A percentile compares a stretch with the other conserved stretches of the same genome.
phyloP scores from a whole-genome alignment of 257 asterid genomes.

The Primulina huaijiensis region DNA sequence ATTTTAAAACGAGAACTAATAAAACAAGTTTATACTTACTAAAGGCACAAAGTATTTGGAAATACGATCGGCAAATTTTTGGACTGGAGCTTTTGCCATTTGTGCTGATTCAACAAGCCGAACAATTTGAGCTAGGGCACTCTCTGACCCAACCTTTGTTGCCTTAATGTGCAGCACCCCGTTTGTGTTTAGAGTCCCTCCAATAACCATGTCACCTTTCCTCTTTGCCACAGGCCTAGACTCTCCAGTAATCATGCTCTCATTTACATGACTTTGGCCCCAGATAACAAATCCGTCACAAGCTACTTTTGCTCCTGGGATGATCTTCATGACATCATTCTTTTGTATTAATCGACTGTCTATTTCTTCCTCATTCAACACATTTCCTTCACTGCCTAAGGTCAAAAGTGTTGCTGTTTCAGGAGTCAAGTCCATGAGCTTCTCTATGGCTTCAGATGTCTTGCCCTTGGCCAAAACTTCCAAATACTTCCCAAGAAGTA shows the following conservation, averaged over 20 bases:
- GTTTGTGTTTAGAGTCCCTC: conserved; percentile 55
- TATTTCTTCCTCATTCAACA: conserved; percentile 51
- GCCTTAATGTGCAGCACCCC: conserved; percentile 59
- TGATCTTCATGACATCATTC: conserved; percentile 56
- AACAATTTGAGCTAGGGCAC: conserved; percentile 62
- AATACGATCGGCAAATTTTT: conserved; percentile 62
- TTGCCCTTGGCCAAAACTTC: conserved; percentile 70
- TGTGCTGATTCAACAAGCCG: conserved; percentile 65
- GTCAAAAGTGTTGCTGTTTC: conserved; percentile 45
- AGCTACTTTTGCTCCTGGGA: conserved; percentile 63
- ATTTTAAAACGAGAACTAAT: not conserved
- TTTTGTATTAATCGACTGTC: conserved; percentile 52
- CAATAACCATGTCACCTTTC: conserved; percentile 52
- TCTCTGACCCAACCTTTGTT: conserved; percentile 65
- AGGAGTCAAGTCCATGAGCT: conserved; percentile 63
- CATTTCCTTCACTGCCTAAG: conserved; percentile 36
- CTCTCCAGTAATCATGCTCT: conserved; percentile 80
- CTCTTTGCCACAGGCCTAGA: conserved; percentile 46
- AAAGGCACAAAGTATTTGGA: conserved; percentile 63
- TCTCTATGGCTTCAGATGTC: conserved; percentile 68
- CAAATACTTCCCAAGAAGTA: conserved; percentile 59
- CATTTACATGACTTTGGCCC: conserved; percentile 60
- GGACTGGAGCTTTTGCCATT: conserved; percentile 65
- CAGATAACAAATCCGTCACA: conserved; percentile 58
- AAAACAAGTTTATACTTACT: conserved; percentile 28